Conservation (phyloP, 306 rosid genomes). For the Mimosa pudica region DNA sequence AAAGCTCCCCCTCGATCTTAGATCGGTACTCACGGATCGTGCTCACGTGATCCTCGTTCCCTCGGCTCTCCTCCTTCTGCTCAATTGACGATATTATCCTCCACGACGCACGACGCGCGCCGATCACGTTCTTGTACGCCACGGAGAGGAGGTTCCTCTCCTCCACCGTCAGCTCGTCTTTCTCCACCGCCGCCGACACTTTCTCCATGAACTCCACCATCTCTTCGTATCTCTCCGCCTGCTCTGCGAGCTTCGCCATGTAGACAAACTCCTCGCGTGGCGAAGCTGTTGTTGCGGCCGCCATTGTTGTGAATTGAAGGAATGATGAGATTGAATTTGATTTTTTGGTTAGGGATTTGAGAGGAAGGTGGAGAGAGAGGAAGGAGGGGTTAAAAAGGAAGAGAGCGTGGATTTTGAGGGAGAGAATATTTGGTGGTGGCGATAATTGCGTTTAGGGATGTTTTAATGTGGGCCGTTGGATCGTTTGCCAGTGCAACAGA, state of each 20-base stretch:
- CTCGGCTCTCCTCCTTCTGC: slow-evolving; percentile 99
- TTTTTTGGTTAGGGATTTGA: slow-evolving; percentile 10
- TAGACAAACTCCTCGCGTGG: slow-evolving; percentile 95
- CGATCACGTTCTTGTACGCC: slow-evolving; percentile 95
- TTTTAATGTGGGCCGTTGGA: slow-evolving; percentile 60
- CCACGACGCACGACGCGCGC: slow-evolving; percentile 94
- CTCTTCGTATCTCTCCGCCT: slow-evolving; percentile 98
- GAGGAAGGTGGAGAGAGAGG: background rate
- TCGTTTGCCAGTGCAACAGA: slow-evolving; percentile 2
- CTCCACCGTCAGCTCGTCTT: slow-evolving; percentile 90
- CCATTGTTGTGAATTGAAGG: slow-evolving; percentile 52
- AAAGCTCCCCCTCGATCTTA: slow-evolving; percentile 92
- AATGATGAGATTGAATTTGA: slow-evolving; percentile 41
- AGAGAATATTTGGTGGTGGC: slow-evolving; percentile 31
- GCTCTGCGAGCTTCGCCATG: slow-evolving; percentile 99
- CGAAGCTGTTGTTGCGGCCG: slow-evolving; percentile 59
- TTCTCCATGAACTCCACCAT: slow-evolving; percentile 99
- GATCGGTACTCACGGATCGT: slow-evolving; percentile 94
- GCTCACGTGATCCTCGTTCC: slow-evolving; percentile 90
- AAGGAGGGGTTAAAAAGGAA: slow-evolving; percentile 28
- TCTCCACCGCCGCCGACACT: slow-evolving; percentile 81
- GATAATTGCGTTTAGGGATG: slow-evolving; percentile 62
- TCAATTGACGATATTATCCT: slow-evolving; percentile 96
- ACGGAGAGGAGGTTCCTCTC: slow-evolving; percentile 97
- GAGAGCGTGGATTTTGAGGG: slow-evolving; percentile 44